Evolutionary conservation across 805 yeast genomes (phyloP), one percentile per base, ranked within the genome.

Genomic region (Komagataella kurtzmanii): DNA sequence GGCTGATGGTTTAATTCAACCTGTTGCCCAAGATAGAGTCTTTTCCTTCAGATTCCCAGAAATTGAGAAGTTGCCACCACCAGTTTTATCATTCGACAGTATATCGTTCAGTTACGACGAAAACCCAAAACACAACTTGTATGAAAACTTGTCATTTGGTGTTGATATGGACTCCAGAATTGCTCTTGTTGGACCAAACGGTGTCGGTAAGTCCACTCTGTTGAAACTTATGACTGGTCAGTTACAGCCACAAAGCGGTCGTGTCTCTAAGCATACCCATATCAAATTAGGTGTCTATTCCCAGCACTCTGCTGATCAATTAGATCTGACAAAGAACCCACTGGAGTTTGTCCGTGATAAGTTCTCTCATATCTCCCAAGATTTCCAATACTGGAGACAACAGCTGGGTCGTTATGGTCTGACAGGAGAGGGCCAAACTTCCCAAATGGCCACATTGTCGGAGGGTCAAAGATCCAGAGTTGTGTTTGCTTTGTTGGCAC

Each of bases 381-480:
- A 93, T 74, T 90, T 83, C 84, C 98, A 93, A 77, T 93, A 89
- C 80, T 86, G 95, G 95, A 88, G 99, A 77, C 88, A 85, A 61
- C 98, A 91, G 74, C 78, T 93, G 62, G 99, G 99, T 65, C 87
- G 97, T 72, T 93, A 85, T 65, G 99, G 99, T 72, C 80, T 93
- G 64, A 91, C 98, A 56, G 99, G 99, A 74, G 98, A 93, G 74
- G 95, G 91, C 57, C 99, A 93, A 77, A 93, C 98, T 53, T 87
- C 97, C 47, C 90, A 88, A 68, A 93, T 93, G 98, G 98, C 96
- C 60, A 93, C 99, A 17, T 73, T 93, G 58, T 90, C 97, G 17
- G 99, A 93, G 77, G 99, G 99, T 70, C 99, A 93, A 79, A 86
- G 98, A 76, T 91, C 98, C 58, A 85, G 99, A 74, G 99, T 93